A percentile compares a stretch with the other conserved stretches of the same genome.
These are phyloP conservation scores for Glycyrrhiza uralensis DNA, from an alignment of 306 rosid species.

Conservation along the genomic window DNA sequence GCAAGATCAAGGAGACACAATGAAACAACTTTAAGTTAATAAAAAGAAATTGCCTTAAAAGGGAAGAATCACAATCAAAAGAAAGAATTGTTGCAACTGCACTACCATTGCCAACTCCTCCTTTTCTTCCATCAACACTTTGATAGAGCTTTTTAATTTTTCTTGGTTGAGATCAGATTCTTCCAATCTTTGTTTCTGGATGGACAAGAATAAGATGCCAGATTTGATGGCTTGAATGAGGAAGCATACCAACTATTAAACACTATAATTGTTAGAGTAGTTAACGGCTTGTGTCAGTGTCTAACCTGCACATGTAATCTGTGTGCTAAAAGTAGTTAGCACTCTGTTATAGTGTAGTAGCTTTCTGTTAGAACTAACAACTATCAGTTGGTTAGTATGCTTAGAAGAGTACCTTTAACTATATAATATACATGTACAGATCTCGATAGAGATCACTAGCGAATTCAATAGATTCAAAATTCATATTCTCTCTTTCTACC, in stretches of 20 bases:
- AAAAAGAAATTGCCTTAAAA: background rate
- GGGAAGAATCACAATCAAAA: slow-evolving; percentile 11
- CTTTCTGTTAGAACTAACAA: background rate
- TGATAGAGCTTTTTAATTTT: slow-evolving; percentile 54
- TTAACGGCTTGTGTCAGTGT: background rate
- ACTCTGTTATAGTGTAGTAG: background rate
- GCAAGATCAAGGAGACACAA: slow-evolving; percentile 36
- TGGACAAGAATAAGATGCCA: slow-evolving; percentile 30
- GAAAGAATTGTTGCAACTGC: slow-evolving; percentile 10
- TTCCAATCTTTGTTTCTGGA: slow-evolving; percentile 61
- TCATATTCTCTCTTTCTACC: too few species aligned
- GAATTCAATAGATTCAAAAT: too few species aligned
- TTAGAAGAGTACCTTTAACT: too few species aligned
- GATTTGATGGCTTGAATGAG: slow-evolving; percentile 5
- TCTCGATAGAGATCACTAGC: too few species aligned
- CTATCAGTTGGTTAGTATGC: too few species aligned
- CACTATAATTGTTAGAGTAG: background rate
- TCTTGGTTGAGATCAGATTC: slow-evolving; percentile 55
- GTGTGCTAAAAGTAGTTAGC: background rate
- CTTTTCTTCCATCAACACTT: slow-evolving; percentile 63
- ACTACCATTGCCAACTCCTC: slow-evolving; percentile 86
- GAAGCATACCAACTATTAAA: slow-evolving; percentile 7
- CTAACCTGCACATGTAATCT: background rate
- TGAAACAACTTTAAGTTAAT: slow-evolving; percentile 14
- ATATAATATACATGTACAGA: too few species aligned